Evolutionary conservation across 805 yeast genomes (phyloP), one percentile per base, ranked within the genome.

Genomic region (Myxozyma neotropica): DNA sequence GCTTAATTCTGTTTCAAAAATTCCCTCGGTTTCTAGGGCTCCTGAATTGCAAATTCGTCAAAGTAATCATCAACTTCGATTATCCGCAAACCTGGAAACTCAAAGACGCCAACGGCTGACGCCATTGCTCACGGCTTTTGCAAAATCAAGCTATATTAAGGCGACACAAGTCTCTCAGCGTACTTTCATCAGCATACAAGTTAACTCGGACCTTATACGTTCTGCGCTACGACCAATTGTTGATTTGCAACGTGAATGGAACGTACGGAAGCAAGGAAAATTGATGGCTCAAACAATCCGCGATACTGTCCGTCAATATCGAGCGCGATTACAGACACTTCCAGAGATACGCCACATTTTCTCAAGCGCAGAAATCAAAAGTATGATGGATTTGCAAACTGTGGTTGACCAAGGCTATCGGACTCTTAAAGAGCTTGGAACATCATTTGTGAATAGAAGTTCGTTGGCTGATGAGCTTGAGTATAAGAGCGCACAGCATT

Each of bases 131-230:
- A 29, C 38, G 29, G 51, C 51, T 7, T 47, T 47, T 47, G 38
- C 40, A 10, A 47, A 33, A 19, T 47, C 51, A 29, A 47, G 29
- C 24, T 35, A 47, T 35, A 33, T 47, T 8, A 33, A 35, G 12
- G 51, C 51, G 33, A 47, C 39, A 33, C 40, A 47, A 47, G 51
- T 47, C 2, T 47, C 51, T 31, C 51, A 47, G 27, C 51, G 51
- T 2, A 35, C 51, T 23, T 47, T 47, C 15, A 47, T 47, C 40
- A 35, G 27, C 17, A 31, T 47, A 5, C 51, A 47, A 35, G 40
- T 47, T 1, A 47, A 47, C 27, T 47, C 51, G 13, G 27, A 47
- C 17, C 12, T 47, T 17, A n/a, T 47, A 13, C 38, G 40, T 3
- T 31, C 27, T 17, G 51, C 51, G 15, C 17, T 47, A 19, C 39